phyloP scores from a whole-genome alignment of 345 rosid genomes.

The Populus davidiana region DNA sequence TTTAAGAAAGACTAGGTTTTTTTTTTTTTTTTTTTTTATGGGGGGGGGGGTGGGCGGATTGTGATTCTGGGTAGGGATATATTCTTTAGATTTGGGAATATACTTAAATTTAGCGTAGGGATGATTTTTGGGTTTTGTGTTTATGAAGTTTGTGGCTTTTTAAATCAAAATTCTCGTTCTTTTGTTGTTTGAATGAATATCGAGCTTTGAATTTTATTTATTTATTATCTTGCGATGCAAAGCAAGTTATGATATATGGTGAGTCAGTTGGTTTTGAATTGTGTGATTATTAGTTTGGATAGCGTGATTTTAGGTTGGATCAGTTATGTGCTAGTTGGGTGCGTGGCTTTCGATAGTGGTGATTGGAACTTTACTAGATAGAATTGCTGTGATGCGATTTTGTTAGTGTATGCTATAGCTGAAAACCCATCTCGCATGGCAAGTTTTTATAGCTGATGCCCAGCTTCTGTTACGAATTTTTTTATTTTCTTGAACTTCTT shows the following conservation, averaged over 20 bases:
- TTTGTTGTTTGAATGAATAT: background rate
- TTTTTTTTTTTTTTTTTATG: background rate
- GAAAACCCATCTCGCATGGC: too few species aligned
- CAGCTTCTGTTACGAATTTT: background rate
- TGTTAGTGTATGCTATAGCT: background rate
- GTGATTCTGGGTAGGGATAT: background rate
- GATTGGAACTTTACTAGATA: too few species aligned
- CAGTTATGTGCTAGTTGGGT: background rate
- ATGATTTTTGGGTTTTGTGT: background rate
- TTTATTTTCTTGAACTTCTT: background rate
- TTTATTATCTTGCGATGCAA: background rate
- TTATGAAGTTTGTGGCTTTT: background rate
- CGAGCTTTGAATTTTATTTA: background rate
- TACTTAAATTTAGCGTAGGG: background rate
- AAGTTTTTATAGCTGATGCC: background rate
- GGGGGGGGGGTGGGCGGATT: too few species aligned
- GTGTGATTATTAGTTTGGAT: background rate
- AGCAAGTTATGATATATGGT: background rate
- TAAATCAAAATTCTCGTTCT: background rate
- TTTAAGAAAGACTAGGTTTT: background rate
- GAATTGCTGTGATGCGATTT: background rate
- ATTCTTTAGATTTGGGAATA: background rate
- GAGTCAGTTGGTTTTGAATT: background rate
- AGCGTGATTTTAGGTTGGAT: background rate
- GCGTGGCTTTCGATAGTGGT: too few species aligned